A percentile compares a stretch with the other conserved stretches of the same genome.
These are phyloP conservation scores for Elsinoe arachidis DNA, from an alignment of 2,329 filamentous ascomycete genomes.

Conservation along the genomic window DNA sequence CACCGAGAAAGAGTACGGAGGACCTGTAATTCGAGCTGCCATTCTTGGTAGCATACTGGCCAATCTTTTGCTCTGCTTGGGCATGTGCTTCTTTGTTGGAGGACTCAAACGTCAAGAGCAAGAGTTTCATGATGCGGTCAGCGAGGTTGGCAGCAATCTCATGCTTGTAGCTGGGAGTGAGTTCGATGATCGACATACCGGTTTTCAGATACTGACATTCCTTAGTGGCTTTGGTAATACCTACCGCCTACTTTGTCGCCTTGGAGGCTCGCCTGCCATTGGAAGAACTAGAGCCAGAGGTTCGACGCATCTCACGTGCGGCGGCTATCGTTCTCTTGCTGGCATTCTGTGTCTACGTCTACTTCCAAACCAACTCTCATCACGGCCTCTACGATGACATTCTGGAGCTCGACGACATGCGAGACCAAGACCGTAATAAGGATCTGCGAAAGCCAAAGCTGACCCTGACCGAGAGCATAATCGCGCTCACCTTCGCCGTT, in stretches of 20 bases:
- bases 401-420: conserved; percentile 60
- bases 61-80: conserved; percentile 73
- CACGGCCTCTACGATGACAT: conserved; percentile 70
- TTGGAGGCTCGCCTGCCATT: conserved; percentile 23
- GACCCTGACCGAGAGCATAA: conserved; percentile 61
- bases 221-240: conserved; percentile 40
- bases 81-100: conserved; percentile 70
- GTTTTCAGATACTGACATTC: background rate
- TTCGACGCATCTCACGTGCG: conserved; percentile 59
- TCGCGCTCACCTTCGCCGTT: conserved; percentile 58
- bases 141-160: conserved; percentile 69
- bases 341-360: conserved; percentile 54
- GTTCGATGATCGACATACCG: background rate
- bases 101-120: conserved; percentile 61
- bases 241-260: conserved; percentile 46
- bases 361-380: conserved; percentile 67
- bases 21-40: conserved; percentile 65
- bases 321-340: conserved; percentile 63
- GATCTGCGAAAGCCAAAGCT: conserved; percentile 58
- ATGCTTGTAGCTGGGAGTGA: conserved; percentile 59
- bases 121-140: conserved; percentile 65
- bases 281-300: conserved; percentile 41
- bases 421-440: conserved; percentile 54
- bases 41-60: conserved; percentile 76
- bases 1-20: conserved; percentile 23